These are phyloP conservation scores for Termitomyces sp. DNA, from an alignment of 768 basidiomycete genomes.

Conservation along the genomic window DNA sequence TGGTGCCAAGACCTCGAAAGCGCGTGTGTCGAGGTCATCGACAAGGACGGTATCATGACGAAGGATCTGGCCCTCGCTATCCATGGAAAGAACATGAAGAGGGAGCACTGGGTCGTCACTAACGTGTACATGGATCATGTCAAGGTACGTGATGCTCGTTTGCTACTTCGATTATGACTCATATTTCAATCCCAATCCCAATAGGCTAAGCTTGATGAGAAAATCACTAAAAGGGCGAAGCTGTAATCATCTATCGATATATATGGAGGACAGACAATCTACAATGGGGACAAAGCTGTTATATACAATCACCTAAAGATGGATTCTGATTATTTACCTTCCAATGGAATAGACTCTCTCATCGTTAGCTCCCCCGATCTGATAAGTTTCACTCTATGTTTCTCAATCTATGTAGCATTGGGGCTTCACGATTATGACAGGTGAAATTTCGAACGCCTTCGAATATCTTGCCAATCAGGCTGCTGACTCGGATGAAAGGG, in stretches of 20 bases:
- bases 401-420: too few species aligned
- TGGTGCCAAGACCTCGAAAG: constrained; percentile 83
- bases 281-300: not conserved
- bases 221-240: constrained; percentile 8
- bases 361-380: too few species aligned
- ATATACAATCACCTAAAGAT: not conserved
- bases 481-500: too few species aligned
- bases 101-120: constrained; percentile 97
- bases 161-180: not conserved
- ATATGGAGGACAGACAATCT: not conserved
- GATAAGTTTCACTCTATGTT: too few species aligned
- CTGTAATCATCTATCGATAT: constrained; percentile 1
- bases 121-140: constrained; percentile 92
- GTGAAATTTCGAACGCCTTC: too few species aligned
- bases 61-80: constrained; percentile 96
- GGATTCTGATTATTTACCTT: not conserved
- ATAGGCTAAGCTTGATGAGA: constrained; percentile 15
- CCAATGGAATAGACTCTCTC: not conserved
- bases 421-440: too few species aligned
- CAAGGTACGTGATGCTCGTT: constrained; percentile 49
- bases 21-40: constrained; percentile 89
- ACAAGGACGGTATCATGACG: constrained; percentile 89
- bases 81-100: constrained; percentile 85
- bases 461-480: too few species aligned
- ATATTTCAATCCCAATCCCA: not conserved